A percentile compares a stretch with the other conserved stretches of the same genome.
Conservation (phyloP, 148 eudicot species). For the Rhododendron ovatum region DNA sequence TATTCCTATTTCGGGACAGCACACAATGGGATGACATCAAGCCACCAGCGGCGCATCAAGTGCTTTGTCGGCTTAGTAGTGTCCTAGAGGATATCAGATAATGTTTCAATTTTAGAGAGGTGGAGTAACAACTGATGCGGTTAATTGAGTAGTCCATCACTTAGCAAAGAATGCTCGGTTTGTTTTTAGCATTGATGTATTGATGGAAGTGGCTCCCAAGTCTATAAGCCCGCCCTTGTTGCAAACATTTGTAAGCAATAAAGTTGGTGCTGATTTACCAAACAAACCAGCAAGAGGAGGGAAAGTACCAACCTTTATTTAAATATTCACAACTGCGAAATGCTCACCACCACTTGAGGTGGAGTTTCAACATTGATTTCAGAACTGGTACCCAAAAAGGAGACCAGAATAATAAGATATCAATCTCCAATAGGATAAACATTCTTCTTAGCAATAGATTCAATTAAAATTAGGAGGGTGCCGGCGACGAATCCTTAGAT, state of each 20-base stretch:
- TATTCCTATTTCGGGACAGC: not conserved
- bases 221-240: not conserved
- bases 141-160: not conserved
- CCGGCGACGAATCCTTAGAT: constrained; percentile 68
- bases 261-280: not conserved
- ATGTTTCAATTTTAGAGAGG: too few relatives aligned
- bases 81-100: not conserved
- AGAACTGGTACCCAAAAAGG: not conserved
- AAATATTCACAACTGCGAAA: not conserved
- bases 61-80: not conserved
- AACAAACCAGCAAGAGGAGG: not conserved
- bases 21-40: not conserved
- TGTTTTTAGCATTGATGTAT: not conserved
- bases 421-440: not conserved
- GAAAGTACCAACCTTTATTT: not conserved
- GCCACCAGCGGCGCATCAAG: not conserved
- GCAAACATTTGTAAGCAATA: not conserved
- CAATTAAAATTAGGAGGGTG: constrained; percentile 17
- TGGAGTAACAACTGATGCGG: not conserved
- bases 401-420: not conserved
- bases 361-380: not conserved
- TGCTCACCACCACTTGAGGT: not conserved
- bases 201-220: not conserved
- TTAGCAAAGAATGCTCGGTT: not conserved
- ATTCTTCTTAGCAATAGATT: not conserved